These are phyloP conservation scores for Aspergillus nomiae DNA, from an alignment of 2,329 filamentous ascomycete genomes.

Conservation along the genomic window DNA sequence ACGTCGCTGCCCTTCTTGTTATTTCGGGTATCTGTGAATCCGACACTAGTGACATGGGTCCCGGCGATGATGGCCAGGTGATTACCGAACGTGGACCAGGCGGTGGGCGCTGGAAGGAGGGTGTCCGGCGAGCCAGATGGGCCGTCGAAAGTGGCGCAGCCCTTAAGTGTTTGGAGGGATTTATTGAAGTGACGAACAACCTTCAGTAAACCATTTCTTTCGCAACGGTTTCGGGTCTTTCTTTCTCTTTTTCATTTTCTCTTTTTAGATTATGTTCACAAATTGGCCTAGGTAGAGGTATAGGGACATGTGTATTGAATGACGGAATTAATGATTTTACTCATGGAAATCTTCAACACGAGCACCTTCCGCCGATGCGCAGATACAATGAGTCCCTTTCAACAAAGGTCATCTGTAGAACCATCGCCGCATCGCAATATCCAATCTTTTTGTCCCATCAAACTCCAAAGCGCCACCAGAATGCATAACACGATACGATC, in stretches of 20 bases:
- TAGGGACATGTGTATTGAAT: background rate
- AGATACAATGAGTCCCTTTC: background rate
- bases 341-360: background rate
- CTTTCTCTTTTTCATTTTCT: conserved; percentile 2
- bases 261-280: background rate
- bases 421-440: conserved; percentile 2
- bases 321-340: background rate
- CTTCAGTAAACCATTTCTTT: conserved; percentile 25
- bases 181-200: conserved; percentile 78
- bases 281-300: background rate
- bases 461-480: conserved; percentile 35
- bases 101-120: conserved; percentile 91
- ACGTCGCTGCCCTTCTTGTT: conserved; percentile 85
- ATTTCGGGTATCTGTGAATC: conserved; percentile 84
- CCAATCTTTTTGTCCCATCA: conserved; percentile 3
- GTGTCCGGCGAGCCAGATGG: conserved; percentile 82
- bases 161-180: conserved; percentile 78
- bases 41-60: conserved; percentile 76
- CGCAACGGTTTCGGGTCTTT: background rate
- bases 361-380: background rate
- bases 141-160: conserved; percentile 84
- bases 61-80: conserved; percentile 77
- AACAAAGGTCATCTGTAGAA: background rate
- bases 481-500: conserved; percentile 32
- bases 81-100: conserved; percentile 81